Percentiles rank a stretch among this genome's conserved stretches.
These are phyloP conservation scores for Fusarium newnesense DNA, from an alignment of 2,329 filamentous ascomycete genomes.

Conservation along the genomic window DNA sequence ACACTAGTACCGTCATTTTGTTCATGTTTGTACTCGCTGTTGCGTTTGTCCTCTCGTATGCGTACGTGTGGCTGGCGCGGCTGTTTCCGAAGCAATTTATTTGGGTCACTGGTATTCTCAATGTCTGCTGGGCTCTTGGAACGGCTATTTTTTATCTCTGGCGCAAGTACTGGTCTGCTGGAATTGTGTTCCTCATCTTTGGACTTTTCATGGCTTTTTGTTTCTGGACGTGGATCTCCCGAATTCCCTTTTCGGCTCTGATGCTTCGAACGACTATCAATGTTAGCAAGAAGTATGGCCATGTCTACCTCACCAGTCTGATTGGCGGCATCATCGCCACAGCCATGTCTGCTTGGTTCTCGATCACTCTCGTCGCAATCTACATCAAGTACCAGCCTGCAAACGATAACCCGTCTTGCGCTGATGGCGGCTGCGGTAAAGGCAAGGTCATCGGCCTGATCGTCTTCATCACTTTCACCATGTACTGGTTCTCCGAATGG, in stretches of 20 bases:
- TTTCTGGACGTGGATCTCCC: slow-evolving; percentile 88
- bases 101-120: slow-evolving; percentile 90
- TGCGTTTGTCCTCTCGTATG: slow-evolving; percentile 78
- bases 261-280: slow-evolving; percentile 91
- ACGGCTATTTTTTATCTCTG: slow-evolving; percentile 89
- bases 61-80: slow-evolving; percentile 80
- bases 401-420: slow-evolving; percentile 61
- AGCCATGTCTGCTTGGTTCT: slow-evolving; percentile 85
- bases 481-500: slow-evolving; percentile 94
- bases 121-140: slow-evolving; percentile 84
- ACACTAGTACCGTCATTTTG: slow-evolving; percentile 86
- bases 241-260: slow-evolving; percentile 90
- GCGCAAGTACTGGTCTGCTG: slow-evolving; percentile 80
- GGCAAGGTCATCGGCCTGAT: slow-evolving; percentile 86
- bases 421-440: slow-evolving; percentile 72
- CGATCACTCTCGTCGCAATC: slow-evolving; percentile 84
- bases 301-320: slow-evolving; percentile 88
- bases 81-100: slow-evolving; percentile 90
- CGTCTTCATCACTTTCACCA: slow-evolving; percentile 88
- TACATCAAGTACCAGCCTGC: slow-evolving; percentile 85
- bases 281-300: slow-evolving; percentile 83
- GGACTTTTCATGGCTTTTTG: slow-evolving; percentile 78
- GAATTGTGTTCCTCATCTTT: slow-evolving; percentile 88
- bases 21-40: slow-evolving; percentile 82
- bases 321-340: slow-evolving; percentile 81